These are phyloP conservation scores for Bimuria novae-zelandiae DNA, from an alignment of 2,329 filamentous ascomycete species.

Conservation along the genomic window DNA sequence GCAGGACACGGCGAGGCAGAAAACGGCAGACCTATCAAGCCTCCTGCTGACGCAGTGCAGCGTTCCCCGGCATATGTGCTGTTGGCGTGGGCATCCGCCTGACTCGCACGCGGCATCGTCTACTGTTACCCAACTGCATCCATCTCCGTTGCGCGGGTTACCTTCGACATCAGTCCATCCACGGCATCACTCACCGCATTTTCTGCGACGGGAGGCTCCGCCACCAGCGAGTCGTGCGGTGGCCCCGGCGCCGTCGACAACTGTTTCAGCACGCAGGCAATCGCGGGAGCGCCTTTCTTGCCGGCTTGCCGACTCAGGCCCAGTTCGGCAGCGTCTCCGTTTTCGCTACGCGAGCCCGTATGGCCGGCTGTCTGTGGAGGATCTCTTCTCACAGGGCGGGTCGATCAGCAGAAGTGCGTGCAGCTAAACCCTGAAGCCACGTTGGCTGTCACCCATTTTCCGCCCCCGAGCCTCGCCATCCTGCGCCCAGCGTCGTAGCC, in stretches of 20 bases:
- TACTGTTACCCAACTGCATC: too few relatives aligned
- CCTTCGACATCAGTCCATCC: too few relatives aligned
- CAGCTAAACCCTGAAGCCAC: slow-evolving; percentile 47
- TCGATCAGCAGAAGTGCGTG: slow-evolving; percentile 48
- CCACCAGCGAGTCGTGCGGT: slow-evolving; percentile 16
- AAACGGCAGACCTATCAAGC: too few relatives aligned
- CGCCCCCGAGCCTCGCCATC: slow-evolving; percentile 10
- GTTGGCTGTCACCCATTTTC: slow-evolving; percentile 34
- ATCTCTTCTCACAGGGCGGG: slow-evolving; percentile 43
- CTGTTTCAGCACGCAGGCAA: slow-evolving; percentile 42
- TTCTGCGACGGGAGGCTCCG: too few relatives aligned
- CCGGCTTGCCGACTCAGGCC: slow-evolving; percentile 34
- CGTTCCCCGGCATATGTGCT: too few relatives aligned
- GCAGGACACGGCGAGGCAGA: too few relatives aligned
- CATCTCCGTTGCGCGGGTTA: too few relatives aligned
- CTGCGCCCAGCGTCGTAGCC: slow-evolving; percentile 23
- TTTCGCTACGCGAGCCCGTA: slow-evolving; percentile 35
- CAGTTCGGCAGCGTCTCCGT: slow-evolving; percentile 39
- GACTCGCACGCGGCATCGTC: too few relatives aligned
- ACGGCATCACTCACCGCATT: too few relatives aligned
- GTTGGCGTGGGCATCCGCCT: too few relatives aligned
- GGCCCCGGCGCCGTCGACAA: too few relatives aligned
- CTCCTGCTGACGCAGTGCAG: too few relatives aligned
- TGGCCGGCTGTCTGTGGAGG: slow-evolving; percentile 44
- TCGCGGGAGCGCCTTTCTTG: slow-evolving; percentile 34